A percentile compares a stretch with the other conserved stretches of the same genome.
These are phyloP conservation scores for Aspergillus piperis DNA, from an alignment of 2,329 filamentous ascomycete species.

Conservation along the genomic window DNA sequence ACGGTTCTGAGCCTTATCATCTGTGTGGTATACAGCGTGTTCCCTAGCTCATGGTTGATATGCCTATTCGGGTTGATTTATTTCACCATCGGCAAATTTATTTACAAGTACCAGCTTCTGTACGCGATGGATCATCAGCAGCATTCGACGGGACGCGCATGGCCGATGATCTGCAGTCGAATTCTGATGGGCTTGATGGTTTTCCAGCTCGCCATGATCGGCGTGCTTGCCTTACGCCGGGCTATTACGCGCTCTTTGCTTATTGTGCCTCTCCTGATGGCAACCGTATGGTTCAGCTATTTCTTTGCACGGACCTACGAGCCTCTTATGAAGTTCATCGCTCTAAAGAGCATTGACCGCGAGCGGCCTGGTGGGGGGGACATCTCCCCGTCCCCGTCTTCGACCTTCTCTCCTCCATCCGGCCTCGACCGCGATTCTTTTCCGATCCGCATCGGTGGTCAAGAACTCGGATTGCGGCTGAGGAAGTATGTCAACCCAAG, in stretches of 20 bases:
- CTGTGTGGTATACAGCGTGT: conserved; percentile 89
- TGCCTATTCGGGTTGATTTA: conserved; percentile 75
- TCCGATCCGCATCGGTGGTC: conserved; percentile 43
- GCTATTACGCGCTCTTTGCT: conserved; percentile 73
- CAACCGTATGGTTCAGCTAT: conserved; percentile 86
- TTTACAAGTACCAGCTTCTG: conserved; percentile 77
- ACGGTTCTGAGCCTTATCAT: conserved; percentile 92
- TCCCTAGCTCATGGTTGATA: conserved; percentile 77
- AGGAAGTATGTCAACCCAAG: conserved; percentile 52
- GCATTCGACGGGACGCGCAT: conserved; percentile 74
- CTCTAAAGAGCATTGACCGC: conserved; percentile 77
- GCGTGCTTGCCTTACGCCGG: conserved; percentile 72
- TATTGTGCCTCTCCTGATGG: conserved; percentile 72
- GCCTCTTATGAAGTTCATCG: conserved; percentile 89
- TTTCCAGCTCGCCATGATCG: conserved; percentile 89
- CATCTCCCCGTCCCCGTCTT: conserved; percentile 39
- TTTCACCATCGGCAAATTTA: conserved; percentile 45
- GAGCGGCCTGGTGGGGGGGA: conserved; percentile 53
- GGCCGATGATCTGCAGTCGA: conserved; percentile 95
- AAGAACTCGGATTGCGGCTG: conserved; percentile 41
- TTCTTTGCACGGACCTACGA: conserved; percentile 80
- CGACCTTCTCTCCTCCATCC: conserved; percentile 43
- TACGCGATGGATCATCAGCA: conserved; percentile 95
- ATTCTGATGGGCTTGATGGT: conserved; percentile 82
- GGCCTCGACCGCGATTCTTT: conserved; percentile 47